These are phyloP conservation scores for Penicillium sp. DNA, from an alignment of 2,329 filamentous ascomycete species.

Conservation along the genomic window DNA sequence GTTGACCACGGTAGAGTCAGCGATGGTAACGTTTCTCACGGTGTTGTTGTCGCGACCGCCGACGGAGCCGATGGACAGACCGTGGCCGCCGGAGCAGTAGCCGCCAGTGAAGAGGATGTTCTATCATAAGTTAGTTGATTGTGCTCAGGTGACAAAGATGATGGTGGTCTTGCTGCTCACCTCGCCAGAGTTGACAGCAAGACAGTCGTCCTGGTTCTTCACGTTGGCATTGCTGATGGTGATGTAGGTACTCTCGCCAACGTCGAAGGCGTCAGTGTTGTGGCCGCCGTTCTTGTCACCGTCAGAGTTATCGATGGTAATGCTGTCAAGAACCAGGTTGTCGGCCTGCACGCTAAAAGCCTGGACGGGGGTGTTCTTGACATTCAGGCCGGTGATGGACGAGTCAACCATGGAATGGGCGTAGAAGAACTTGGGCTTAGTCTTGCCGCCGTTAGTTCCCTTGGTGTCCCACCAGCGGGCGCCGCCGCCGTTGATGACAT, in stretches of 20 bases:
- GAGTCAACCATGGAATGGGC: slow-evolving; percentile 39
- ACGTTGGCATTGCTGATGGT: slow-evolving; percentile 54
- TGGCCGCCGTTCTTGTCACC: slow-evolving; percentile 49
- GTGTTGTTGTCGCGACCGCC: slow-evolving; percentile 56
- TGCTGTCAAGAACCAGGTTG: slow-evolving; percentile 50
- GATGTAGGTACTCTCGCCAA: slow-evolving; percentile 46
- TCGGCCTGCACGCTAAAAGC: slow-evolving; percentile 47
- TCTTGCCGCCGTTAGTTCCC: slow-evolving; percentile 61
- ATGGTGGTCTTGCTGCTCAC: slow-evolving; percentile 17
- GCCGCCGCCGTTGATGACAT: slow-evolving; percentile 57
- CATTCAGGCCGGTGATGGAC: slow-evolving; percentile 33
- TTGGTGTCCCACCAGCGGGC: slow-evolving; percentile 60
- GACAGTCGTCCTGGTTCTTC: slow-evolving; percentile 61
- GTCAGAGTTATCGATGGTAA: slow-evolving; percentile 59
- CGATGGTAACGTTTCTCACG: slow-evolving; percentile 55
- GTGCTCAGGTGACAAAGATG: too few relatives aligned
- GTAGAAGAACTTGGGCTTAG: slow-evolving; percentile 66
- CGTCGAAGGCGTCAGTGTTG: slow-evolving; percentile 54
- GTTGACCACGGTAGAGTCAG: slow-evolving; percentile 49
- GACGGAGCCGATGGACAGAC: slow-evolving; percentile 60
- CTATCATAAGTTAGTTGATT: slow-evolving; percentile 7
- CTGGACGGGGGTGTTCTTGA: slow-evolving; percentile 42
- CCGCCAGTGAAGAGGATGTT: slow-evolving; percentile 33
- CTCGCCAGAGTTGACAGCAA: slow-evolving; percentile 58
- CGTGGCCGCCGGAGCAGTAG: slow-evolving; percentile 33